Evolutionary conservation across 306 rosid genomes (phyloP).

Genomic region (Macrotyloma uniflorum): DNA sequence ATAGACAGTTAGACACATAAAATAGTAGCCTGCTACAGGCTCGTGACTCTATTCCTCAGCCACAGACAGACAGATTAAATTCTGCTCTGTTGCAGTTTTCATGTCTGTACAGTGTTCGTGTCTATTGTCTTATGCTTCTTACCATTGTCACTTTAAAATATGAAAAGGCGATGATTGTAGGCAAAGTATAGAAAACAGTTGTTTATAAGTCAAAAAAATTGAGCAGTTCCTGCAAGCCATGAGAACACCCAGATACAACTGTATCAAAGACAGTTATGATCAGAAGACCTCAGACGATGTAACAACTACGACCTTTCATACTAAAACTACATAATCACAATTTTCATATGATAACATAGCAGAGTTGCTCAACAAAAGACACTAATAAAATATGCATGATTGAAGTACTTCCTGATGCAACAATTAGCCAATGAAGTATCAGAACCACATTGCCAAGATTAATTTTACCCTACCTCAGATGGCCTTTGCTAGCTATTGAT

Average conservation of each 20-base stretch:
- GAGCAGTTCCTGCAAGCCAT: not conserved
- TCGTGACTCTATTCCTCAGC: not conserved
- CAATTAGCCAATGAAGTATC: constrained; percentile 11
- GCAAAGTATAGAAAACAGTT: constrained; percentile 1
- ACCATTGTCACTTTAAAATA: constrained; percentile 5
- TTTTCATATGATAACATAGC: constrained; percentile 13
- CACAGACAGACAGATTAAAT: not conserved
- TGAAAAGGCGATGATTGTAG: constrained; percentile 1
- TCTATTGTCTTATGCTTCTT: constrained; percentile 19
- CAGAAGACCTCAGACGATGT: constrained; percentile 21
- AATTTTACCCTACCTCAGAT: constrained; percentile 70
- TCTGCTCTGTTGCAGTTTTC: not conserved
- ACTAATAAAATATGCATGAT: constrained; percentile 2
- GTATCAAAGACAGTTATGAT: constrained; percentile 10
- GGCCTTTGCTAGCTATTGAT: constrained; percentile 98
- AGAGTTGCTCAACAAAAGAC: not conserved
- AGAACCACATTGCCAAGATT: constrained; percentile 25
- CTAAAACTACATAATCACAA: not conserved
- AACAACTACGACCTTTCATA: not conserved
- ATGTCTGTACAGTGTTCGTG: not conserved
- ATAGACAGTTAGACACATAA: not conserved
- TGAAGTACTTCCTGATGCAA: constrained; percentile 17
- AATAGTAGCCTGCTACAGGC: not conserved
- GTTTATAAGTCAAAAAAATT: not conserved
- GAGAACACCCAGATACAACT: constrained; percentile 29